A percentile compares a stretch with the other conserved stretches of the same genome.
Conservation (phyloP, 2,329 filamentous ascomycete genomes). For the Nigrograna mackinnonii region DNA sequence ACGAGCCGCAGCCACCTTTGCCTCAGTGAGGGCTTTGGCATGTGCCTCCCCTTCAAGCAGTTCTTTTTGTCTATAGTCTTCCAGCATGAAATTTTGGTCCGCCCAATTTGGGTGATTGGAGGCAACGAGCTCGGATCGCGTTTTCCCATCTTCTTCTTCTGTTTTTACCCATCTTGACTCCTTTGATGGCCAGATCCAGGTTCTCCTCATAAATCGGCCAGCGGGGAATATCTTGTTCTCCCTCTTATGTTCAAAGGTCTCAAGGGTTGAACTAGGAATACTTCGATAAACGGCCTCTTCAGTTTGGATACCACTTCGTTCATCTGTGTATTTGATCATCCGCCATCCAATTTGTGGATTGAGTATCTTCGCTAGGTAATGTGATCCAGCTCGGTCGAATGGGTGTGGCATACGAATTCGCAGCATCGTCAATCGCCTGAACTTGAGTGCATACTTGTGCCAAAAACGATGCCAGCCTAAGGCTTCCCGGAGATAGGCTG, state of each 20-base stretch:
- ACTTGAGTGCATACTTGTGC: conserved; percentile 15
- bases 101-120: background rate
- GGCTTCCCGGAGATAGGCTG: conserved; percentile 24
- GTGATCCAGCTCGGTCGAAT: conserved; percentile 20
- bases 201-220: conserved; percentile 16
- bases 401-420: conserved; percentile 24
- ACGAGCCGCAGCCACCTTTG: background rate
- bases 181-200: conserved; percentile 10
- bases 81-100: background rate
- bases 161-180: background rate
- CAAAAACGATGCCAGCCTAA: conserved; percentile 30
- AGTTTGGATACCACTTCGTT: conserved; percentile 21
- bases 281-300: conserved; percentile 8
- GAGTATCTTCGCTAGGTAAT: conserved; percentile 18
- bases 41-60: background rate
- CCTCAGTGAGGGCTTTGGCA: background rate
- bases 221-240: conserved; percentile 14
- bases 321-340: conserved; percentile 18
- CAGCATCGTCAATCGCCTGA: conserved; percentile 17
- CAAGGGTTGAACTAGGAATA: background rate
- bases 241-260: conserved; percentile 3
- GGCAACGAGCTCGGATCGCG: no score
- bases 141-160: no score
- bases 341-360: conserved; percentile 17
- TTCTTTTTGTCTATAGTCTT: background rate